Percentiles rank a stretch among this genome's conserved stretches.
Conservation (phyloP, 1,284 basidiomycete species). For the Marasmius sp. region DNA sequence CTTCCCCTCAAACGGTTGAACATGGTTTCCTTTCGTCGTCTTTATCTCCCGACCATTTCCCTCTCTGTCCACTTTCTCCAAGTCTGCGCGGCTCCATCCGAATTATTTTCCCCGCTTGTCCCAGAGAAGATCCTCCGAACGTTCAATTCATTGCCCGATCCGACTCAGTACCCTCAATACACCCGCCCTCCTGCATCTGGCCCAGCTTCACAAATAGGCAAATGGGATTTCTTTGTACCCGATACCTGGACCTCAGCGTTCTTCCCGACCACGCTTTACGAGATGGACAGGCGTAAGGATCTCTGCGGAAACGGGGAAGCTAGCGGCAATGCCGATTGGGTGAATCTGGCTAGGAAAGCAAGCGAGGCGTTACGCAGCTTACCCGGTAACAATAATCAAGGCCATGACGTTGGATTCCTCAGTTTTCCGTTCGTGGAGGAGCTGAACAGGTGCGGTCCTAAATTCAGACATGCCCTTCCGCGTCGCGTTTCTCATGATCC, state of each 20-base stretch:
- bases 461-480: background rate
- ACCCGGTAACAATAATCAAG: conserved; percentile 43
- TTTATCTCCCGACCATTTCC: background rate
- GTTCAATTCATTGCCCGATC: conserved; percentile 38
- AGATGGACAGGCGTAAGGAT: conserved; percentile 48
- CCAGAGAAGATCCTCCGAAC: conserved; percentile 56
- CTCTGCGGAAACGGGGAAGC: conserved; percentile 43
- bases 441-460: conserved; percentile 38
- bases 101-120: conserved; percentile 59
- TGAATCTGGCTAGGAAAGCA: conserved; percentile 48
- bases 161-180: conserved; percentile 58
- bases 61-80: background rate
- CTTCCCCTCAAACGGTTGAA: background rate
- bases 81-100: conserved; percentile 23
- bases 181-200: conserved; percentile 25
- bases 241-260: conserved; percentile 72
- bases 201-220: conserved; percentile 28
- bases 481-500: background rate
- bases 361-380: conserved; percentile 44
- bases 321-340: conserved; percentile 47
- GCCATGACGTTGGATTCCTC: conserved; percentile 71
- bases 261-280: conserved; percentile 62
- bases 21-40: no score
- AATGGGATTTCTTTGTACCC: conserved; percentile 51
- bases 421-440: conserved; percentile 65